phyloP scores from a whole-genome alignment of 768 basidiomycete genomes.

The Lentinus tigrinus region DNA sequence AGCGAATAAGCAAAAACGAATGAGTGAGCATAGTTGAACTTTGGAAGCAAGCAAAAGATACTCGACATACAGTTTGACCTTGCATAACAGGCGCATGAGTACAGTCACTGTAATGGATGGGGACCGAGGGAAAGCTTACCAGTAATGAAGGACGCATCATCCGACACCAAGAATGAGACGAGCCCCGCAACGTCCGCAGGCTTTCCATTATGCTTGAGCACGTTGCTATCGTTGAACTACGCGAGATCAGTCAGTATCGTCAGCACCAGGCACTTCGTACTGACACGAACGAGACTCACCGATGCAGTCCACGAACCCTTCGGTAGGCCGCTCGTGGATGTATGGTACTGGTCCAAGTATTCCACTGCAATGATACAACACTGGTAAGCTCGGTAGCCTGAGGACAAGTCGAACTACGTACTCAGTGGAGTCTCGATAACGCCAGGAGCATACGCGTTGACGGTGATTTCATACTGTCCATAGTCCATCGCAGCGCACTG shows the following conservation, averaged over 20 bases:
- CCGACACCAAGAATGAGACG: slow-evolving; percentile 30
- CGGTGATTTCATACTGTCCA: slow-evolving; percentile 23
- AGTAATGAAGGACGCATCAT: slow-evolving; percentile 30
- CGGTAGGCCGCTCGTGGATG: slow-evolving; percentile 7
- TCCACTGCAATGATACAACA: background rate
- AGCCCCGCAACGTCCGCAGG: slow-evolving; percentile 34
- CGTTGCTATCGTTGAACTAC: slow-evolving; percentile 19
- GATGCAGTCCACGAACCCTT: slow-evolving; percentile 12
- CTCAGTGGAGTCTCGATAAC: slow-evolving; percentile 17
- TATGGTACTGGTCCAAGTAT: slow-evolving; percentile 18
- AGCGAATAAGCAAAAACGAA: too few species aligned
- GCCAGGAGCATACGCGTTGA: slow-evolving; percentile 29
- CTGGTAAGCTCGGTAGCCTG: background rate
- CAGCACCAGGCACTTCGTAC: background rate
- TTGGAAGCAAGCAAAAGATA: background rate
- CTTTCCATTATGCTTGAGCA: slow-evolving; percentile 22
- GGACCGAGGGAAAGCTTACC: slow-evolving; percentile 12
- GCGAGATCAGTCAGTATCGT: too few species aligned
- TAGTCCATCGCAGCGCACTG: slow-evolving; percentile 25
- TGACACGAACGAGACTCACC: background rate
- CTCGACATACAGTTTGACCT: slow-evolving; percentile 1
- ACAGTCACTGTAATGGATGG: too few species aligned
- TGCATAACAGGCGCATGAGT: background rate
- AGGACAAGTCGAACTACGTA: background rate
- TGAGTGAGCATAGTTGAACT: background rate